Evolutionary conservation across 23 red algal genomes (phyloP), one percentile per base, ranked within the genome.

Genomic region (Chondrus crispus): DNA sequence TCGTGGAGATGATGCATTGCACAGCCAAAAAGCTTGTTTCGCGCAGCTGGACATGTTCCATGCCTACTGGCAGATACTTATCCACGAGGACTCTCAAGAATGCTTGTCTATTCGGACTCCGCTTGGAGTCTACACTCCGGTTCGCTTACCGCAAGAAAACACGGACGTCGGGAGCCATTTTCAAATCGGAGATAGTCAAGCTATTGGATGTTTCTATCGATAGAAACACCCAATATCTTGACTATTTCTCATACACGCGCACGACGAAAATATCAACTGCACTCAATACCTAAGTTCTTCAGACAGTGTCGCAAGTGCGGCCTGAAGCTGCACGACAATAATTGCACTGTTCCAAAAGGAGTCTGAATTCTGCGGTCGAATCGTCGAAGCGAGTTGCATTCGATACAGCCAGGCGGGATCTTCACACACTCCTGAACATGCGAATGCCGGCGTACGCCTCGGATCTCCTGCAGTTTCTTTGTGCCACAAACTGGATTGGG

Each of bases 401-500:
- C 19, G 68, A 9, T 78, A 66, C 45, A 26, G 54, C 71, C 68
- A 35, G 1, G 41, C 51, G 68, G 32, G 37, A 89, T 36, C 14
- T 77, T 29, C 1, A 77, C 5, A 46, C 85, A 2, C 85, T 89
- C 18, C 19, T 78, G 6, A 50, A 58, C 47, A 89, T 62, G 68
- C 4, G 39, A 4, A 53, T 28, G 46, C 85, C 64, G 9, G 0
- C 55, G 0, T 66, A 60, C 33, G 85, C 50, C 0, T 42, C n/a
- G 2, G 85, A 89, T 29, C 68, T 89, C 3, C 85, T 76, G 24
- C 85, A 89, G 52, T 46, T 77, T 19, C 24, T 89, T 43, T 89
- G 85, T 52, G 85, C 85, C 0, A 57, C 85, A 1, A 89, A 89
- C 48, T 89, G 85, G 68, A 83, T 83, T 41, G 6, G 52, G 8